Conservation (phyloP, 2,329 filamentous ascomycete genomes). For the Daldinia sp. region DNA sequence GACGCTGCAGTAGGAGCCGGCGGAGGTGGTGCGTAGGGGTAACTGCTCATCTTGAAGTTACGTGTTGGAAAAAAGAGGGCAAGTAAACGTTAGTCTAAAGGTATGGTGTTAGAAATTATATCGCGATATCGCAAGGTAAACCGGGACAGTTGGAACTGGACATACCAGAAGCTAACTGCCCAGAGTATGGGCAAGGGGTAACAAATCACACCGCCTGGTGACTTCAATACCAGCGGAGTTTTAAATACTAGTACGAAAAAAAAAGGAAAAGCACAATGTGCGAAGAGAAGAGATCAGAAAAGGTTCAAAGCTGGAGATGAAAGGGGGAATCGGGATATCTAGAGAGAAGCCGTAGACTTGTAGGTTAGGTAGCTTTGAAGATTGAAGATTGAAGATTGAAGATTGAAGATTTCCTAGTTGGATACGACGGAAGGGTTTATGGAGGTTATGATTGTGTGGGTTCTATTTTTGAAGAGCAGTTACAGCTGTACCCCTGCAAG, state of each 20-base stretch:
- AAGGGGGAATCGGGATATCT: neutral
- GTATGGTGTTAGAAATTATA: neutral
- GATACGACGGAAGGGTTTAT: constrained; percentile 7
- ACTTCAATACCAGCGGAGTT: neutral
- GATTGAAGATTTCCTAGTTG: neutral
- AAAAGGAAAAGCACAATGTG: neutral
- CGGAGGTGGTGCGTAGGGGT: constrained; percentile 45
- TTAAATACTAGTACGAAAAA: neutral
- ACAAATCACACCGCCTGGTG: constrained; percentile 1
- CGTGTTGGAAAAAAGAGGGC: neutral
- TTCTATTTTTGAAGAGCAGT: constrained; percentile 18
- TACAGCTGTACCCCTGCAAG: constrained; percentile 19
- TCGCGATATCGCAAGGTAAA: neutral
- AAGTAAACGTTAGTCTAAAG: neutral
- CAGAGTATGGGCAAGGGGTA: constrained; percentile 23
- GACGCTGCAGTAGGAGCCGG: constrained; percentile 43
- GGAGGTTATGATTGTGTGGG: constrained; percentile 12
- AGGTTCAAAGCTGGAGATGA: neutral
- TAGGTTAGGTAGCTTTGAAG: too few species aligned
- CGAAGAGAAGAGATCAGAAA: neutral
- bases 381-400: neutral
- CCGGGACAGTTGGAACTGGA: neutral
- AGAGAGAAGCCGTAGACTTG: neutral
- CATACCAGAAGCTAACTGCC: constrained; percentile 5
- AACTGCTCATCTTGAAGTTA: constrained; percentile 40